Evolutionary conservation across 2,329 filamentous ascomycete genomes (phyloP), one percentile per base, ranked within the genome.

Genomic region (Monilinia polystroma): DNA sequence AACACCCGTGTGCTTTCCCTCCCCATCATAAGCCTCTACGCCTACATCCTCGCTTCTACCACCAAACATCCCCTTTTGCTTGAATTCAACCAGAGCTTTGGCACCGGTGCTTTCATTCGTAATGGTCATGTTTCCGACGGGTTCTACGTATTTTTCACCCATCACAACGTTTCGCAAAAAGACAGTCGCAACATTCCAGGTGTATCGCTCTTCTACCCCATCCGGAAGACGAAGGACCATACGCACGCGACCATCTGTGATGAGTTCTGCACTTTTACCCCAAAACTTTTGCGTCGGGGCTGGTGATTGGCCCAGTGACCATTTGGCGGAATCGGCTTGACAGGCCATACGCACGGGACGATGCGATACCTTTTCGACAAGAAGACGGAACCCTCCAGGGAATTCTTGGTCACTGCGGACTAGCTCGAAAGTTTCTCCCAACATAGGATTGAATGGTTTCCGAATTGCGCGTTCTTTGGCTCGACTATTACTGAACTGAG

Each of bases 111-210:
- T 90, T 74, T 99, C 95, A 76, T 94, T 94, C 71, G 86, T 80
- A 45, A 99, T 86, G 32, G 89, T 87, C 91, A 98, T 95, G 54
- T 86, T 92, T 56, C 93, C 93, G 0, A 96, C 92, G 0, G 95
- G 95, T 79, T 99, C 95, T 16, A 98, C 88, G 76, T 99, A 99
- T 79, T 98, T 99, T 79, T 99, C 95, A 51, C 95, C 95, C 73
- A 96, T 94, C 66, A 99, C 96, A 63, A 99, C 92, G 76, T 99
- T 99, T 58, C 95, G 88, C 65, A 99, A 80, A 79, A 97, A 98
- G 71, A 91, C 92, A 5, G 92, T 97, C 1, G 94, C 92, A 23
- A 92, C 84, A 56, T 85, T 90, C 92, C 93, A 99, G 72, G 89
- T 93, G 80, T 94, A 99, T 68, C 87, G 84, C 76, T 98, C 94